Evolutionary conservation across 1,284 basidiomycete species (phyloP).

Genomic region (Papiliotrema terrestris): DNA sequence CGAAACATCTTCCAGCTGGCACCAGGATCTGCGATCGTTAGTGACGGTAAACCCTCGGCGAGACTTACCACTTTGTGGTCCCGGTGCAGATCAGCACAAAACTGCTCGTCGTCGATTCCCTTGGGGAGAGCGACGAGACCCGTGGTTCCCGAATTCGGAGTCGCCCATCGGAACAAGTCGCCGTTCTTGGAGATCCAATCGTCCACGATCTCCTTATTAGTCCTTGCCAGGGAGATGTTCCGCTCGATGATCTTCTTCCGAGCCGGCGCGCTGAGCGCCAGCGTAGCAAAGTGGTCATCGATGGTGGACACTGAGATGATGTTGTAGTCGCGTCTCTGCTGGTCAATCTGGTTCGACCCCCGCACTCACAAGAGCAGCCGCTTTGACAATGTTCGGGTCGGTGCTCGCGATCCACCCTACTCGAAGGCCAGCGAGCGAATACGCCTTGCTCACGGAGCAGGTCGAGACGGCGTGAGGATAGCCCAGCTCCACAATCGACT

Average conservation of each 20-base stretch:
- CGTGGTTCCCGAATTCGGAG: not conserved
- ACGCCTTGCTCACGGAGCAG: not conserved
- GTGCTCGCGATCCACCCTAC: not conserved
- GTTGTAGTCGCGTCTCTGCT: not conserved
- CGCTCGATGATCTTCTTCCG: not conserved
- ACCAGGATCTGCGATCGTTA: not conserved
- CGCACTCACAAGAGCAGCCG: not conserved
- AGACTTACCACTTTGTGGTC: not conserved
- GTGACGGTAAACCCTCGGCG: not conserved
- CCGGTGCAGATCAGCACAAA: not conserved
- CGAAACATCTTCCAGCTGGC: not conserved
- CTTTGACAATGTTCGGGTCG: not conserved
- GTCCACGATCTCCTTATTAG: not conserved
- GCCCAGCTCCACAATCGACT: not conserved
- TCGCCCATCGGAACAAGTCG: not conserved
- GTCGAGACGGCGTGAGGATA: not conserved
- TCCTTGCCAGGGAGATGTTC: not conserved
- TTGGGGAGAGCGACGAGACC: not conserved
- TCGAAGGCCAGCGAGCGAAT: not conserved
- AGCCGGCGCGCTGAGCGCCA: not conserved
- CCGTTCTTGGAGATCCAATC: not conserved
- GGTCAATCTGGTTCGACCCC: not conserved
- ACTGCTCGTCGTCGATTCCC: not conserved
- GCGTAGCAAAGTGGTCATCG: not conserved
- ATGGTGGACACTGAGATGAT: not conserved